Conservation (phyloP, 371 early-diverging fungal species). For the Dichotomocladium elegans region DNA sequence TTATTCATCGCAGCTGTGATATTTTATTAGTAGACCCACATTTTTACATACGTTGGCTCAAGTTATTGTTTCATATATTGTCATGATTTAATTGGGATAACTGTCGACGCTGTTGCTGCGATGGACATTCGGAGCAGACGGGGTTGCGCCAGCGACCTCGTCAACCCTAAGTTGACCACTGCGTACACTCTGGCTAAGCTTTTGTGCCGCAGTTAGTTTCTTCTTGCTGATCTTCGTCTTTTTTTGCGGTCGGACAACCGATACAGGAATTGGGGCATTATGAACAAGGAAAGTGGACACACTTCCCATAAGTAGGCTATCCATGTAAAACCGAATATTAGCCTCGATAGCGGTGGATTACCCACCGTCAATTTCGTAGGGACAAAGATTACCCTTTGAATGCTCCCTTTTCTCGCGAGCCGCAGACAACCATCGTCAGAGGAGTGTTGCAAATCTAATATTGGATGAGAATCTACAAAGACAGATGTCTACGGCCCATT, state of each 20-base stretch:
- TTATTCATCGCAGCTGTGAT: slow-evolving; percentile 4
- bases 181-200: slow-evolving; percentile 41
- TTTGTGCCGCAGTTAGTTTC: slow-evolving; percentile 40
- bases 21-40: slow-evolving; percentile 3
- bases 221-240: slow-evolving; percentile 37
- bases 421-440: slow-evolving; percentile 55
- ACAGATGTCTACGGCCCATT: background rate
- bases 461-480: background rate
- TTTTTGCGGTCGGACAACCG: slow-evolving; percentile 55
- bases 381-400: slow-evolving; percentile 50
- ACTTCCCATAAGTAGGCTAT: slow-evolving; percentile 52
- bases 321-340: background rate
- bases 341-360: background rate
- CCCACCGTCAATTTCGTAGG: too few species aligned
- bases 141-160: slow-evolving; percentile 24
- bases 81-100: too few species aligned
- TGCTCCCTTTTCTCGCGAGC: slow-evolving; percentile 51
- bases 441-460: slow-evolving; percentile 42
- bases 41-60: too few species aligned
- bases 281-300: slow-evolving; percentile 58
- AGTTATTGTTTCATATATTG: too few species aligned
- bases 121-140: slow-evolving; percentile 10
- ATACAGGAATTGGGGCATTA: slow-evolving; percentile 57
- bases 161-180: slow-evolving; percentile 43
- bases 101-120: too few species aligned